phyloP scores from a whole-genome alignment of 2,329 filamentous ascomycete species.

The Colletotrichum abscissum region DNA sequence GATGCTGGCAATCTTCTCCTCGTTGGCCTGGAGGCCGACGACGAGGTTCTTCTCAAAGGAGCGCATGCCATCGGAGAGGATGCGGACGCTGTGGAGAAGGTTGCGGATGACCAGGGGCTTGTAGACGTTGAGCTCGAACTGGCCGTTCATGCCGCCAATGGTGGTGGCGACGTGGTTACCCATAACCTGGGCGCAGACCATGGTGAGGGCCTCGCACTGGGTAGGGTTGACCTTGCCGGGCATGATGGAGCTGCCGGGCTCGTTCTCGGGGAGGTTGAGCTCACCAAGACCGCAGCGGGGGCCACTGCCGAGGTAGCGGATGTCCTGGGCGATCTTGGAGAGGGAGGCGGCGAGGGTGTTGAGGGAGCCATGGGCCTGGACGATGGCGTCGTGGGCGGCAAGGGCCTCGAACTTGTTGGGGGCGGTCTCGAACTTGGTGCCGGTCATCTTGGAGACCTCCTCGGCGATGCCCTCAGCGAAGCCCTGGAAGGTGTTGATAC shows the following conservation, averaged over 20 bases:
- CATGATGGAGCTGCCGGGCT: constrained; percentile 98
- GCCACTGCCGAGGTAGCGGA: constrained; percentile 95
- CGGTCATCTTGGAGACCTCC: constrained; percentile 92
- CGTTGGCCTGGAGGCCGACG: constrained; percentile 88
- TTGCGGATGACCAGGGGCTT: constrained; percentile 97
- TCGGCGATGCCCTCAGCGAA: constrained; percentile 94
- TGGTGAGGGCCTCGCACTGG: constrained; percentile 96
- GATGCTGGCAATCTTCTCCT: constrained; percentile 88
- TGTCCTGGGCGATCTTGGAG: constrained; percentile 98
- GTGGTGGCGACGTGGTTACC: constrained; percentile 95
- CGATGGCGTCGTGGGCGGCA: constrained; percentile 93
- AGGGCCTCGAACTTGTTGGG: constrained; percentile 99
- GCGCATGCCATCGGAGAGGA: constrained; percentile 91
- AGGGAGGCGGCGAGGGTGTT: constrained; percentile 93
- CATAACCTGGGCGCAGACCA: constrained; percentile 98
- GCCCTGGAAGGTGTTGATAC: constrained; percentile 96
- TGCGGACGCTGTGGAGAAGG: constrained; percentile 89
- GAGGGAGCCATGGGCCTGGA: constrained; percentile 91
- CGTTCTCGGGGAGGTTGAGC: constrained; percentile 94
- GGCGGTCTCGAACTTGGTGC: constrained; percentile 92
- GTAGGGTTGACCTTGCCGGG: constrained; percentile 99
- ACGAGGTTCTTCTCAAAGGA: constrained; percentile 97
- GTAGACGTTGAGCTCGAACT: constrained; percentile 99
- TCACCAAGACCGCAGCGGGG: constrained; percentile 96
- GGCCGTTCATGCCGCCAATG: constrained; percentile 95